These are phyloP conservation scores for Lathyrus aphaca DNA, from an alignment of 306 rosid species.

Conservation along the genomic window DNA sequence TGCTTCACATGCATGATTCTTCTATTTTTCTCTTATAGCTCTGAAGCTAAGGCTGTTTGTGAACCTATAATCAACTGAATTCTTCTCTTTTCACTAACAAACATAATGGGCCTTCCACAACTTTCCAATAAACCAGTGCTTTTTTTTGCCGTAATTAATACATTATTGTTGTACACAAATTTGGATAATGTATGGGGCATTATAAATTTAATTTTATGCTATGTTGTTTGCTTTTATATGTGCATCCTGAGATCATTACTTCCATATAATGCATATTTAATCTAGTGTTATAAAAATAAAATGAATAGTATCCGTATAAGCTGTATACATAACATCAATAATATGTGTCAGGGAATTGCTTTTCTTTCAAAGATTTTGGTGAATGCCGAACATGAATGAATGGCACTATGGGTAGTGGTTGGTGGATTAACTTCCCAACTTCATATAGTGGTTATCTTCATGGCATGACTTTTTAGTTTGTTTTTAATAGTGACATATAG, in stretches of 20 bases:
- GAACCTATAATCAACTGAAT: neutral
- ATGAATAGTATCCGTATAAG: neutral
- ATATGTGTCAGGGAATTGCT: neutral
- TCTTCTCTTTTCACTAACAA: neutral
- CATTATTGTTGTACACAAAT: neutral
- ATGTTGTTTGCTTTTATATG: constrained; percentile 5
- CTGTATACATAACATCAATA: constrained; percentile 1
- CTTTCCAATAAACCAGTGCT: neutral
- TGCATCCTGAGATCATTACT: neutral
- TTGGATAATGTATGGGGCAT: no score
- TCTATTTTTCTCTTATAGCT: neutral
- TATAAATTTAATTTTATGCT: neutral
- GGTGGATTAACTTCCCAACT: neutral
- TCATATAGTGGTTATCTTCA: constrained; percentile 2
- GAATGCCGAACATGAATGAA: constrained; percentile 1
- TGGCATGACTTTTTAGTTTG: neutral
- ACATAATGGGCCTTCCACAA: neutral
- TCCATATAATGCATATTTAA: neutral
- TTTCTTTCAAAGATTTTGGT: neutral
- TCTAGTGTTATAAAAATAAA: neutral
- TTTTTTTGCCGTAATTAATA: neutral
- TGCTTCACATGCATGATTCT: constrained; percentile 15
- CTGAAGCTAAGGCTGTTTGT: neutral
- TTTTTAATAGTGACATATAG: neutral
- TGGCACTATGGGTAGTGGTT: neutral